Conservation (phyloP, 2,329 filamentous ascomycete genomes). For the Colletotrichum lentis region DNA sequence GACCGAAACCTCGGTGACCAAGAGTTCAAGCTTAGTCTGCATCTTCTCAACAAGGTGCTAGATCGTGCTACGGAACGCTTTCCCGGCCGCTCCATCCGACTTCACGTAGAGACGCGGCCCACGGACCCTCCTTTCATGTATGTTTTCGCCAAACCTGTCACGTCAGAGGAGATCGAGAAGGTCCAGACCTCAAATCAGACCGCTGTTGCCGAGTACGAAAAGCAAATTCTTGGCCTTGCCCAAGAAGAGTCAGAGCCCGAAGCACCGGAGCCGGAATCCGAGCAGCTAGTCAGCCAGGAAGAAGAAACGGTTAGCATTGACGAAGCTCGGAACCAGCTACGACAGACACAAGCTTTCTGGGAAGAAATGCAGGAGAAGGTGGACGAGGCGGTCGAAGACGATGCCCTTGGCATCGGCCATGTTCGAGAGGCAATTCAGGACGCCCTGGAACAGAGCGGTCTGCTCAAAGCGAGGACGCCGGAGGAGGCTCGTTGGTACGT, state of each 20-base stretch:
- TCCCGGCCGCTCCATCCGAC: constrained; percentile 76
- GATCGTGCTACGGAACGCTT: constrained; percentile 78
- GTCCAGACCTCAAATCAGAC: constrained; percentile 76
- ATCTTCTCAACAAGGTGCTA: constrained; percentile 80
- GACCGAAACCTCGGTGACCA: constrained; percentile 72
- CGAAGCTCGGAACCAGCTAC: constrained; percentile 40
- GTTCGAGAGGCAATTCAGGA: constrained; percentile 64
- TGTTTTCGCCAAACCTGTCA: constrained; percentile 87
- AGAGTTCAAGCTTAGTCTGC: constrained; percentile 85
- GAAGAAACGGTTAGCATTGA: constrained; percentile 31
- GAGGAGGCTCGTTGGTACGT: constrained; percentile 59
- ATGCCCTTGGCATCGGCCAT: constrained; percentile 60
- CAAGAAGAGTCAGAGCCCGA: constrained; percentile 44
- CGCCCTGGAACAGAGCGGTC: constrained; percentile 63
- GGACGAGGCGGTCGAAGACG: constrained; percentile 65
- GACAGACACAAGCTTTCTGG: constrained; percentile 56
- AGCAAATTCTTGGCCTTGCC: constrained; percentile 63
- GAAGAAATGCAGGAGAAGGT: constrained; percentile 63
- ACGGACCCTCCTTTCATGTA: constrained; percentile 75
- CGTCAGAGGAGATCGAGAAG: constrained; percentile 71
- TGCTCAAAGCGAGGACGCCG: constrained; percentile 56
- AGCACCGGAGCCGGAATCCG: constrained; percentile 37
- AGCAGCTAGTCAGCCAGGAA: constrained; percentile 24
- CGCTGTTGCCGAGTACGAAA: constrained; percentile 74
- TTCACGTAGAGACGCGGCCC: constrained; percentile 81